Percentiles rank a stretch among this genome's conserved stretches.
phyloP scores from a whole-genome alignment of 2,329 filamentous ascomycete genomes.

The Fusarium citri region DNA sequence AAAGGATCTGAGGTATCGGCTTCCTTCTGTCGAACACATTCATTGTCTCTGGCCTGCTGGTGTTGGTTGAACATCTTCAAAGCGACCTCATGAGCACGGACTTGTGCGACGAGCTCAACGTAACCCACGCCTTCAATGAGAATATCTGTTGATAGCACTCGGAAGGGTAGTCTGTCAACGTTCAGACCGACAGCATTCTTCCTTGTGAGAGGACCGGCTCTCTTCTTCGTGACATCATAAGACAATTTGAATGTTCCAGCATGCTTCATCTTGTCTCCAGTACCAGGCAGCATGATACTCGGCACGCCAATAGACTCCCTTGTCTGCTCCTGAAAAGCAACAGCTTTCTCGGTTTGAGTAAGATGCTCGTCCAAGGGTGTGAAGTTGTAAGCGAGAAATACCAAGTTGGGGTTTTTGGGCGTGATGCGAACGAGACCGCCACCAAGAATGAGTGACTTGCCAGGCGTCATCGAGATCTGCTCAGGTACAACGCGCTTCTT shows the following conservation, averaged over 20 bases:
- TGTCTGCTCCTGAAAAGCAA: constrained; percentile 74
- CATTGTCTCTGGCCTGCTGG: background rate
- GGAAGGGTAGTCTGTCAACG: constrained; percentile 79
- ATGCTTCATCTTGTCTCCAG: constrained; percentile 68
- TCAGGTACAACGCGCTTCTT: constrained; percentile 77
- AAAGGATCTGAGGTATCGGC: constrained; percentile 37
- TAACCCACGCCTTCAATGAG: constrained; percentile 93
- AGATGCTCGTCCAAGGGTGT: constrained; percentile 81
- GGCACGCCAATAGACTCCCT: constrained; percentile 67
- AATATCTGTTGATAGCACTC: constrained; percentile 83
- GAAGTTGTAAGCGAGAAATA: constrained; percentile 88
- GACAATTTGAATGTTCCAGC: constrained; percentile 81
- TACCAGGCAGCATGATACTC: constrained; percentile 71
- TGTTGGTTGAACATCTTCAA: constrained; percentile 13
- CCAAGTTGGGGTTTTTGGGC: constrained; percentile 68
- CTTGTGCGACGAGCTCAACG: constrained; percentile 88
- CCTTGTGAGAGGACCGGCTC: constrained; percentile 78
- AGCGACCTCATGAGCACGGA: constrained; percentile 67
- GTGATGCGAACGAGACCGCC: constrained; percentile 87
- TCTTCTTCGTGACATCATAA: constrained; percentile 84
- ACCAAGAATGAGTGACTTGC: constrained; percentile 84
- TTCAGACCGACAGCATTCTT: constrained; percentile 71
- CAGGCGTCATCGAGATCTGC: constrained; percentile 77
- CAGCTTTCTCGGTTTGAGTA: constrained; percentile 83
- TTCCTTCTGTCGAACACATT: background rate